A percentile compares a stretch with the other conserved stretches of the same genome.
These are phyloP conservation scores for Raphanus sativus DNA, from an alignment of 345 rosid species.

Conservation along the genomic window DNA sequence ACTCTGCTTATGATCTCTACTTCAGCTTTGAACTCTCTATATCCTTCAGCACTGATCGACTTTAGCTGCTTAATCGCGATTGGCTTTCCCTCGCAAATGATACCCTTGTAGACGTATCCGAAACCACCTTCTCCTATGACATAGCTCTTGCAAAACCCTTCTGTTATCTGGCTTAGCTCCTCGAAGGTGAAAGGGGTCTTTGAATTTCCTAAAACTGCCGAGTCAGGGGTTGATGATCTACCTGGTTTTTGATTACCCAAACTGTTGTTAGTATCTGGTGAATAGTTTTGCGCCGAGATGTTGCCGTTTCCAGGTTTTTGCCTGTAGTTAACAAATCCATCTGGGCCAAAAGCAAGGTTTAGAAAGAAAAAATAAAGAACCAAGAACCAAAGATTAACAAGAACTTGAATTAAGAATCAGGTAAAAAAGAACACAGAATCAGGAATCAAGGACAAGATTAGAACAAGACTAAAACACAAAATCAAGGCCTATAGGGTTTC, in stretches of 20 bases:
- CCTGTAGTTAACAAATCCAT: conserved; percentile 39
- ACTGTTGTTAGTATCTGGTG: conserved; percentile 40
- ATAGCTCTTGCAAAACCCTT: conserved; percentile 30
- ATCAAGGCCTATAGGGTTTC: not conserved
- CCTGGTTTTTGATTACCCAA: conserved; percentile 40
- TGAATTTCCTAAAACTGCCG: conserved; percentile 41
- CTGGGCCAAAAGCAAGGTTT: not conserved
- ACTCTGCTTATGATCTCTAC: conserved; percentile 45
- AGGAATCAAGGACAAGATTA: not conserved
- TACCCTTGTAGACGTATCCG: conserved; percentile 40
- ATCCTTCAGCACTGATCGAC: conserved; percentile 34
- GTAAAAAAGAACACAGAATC: not conserved
- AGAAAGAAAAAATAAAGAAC: not conserved
- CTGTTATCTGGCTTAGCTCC: conserved; percentile 53
- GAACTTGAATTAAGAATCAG: not conserved
- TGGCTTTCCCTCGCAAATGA: conserved; percentile 43
- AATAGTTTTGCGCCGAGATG: conserved; percentile 42
- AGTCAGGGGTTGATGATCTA: conserved; percentile 40
- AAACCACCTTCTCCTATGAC: conserved; percentile 44
- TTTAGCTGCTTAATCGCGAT: conserved; percentile 76
- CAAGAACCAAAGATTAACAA: not conserved
- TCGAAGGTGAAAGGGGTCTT: conserved; percentile 53
- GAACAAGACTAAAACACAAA: not conserved
- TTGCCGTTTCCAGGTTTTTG: conserved; percentile 35
- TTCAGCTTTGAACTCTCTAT: conserved; percentile 44